Percentiles rank a stretch among this genome's conserved stretches.
phyloP scores from a whole-genome alignment of 257 asterid species.

The Orobanche coerulescens region DNA sequence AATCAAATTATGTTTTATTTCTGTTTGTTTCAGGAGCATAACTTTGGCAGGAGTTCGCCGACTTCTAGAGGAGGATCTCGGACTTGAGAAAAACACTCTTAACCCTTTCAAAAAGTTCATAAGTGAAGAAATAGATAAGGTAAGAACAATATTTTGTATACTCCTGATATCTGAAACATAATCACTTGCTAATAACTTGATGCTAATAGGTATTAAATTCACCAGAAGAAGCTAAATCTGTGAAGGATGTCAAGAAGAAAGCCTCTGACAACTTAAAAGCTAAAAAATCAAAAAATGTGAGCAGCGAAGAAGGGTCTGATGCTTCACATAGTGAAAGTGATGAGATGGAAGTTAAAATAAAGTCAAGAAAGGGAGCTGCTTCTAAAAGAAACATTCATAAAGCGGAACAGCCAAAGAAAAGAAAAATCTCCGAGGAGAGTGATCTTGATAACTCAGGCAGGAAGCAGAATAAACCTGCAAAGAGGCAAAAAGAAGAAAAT shows the following conservation, averaged over 20 bases:
- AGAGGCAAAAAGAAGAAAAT: slow-evolving; percentile 40
- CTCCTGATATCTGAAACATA: slow-evolving; percentile 8
- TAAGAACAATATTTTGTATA: slow-evolving; percentile 20
- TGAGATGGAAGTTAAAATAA: slow-evolving; percentile 29
- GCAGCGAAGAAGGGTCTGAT: slow-evolving; percentile 31
- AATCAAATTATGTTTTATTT: slow-evolving; percentile 10
- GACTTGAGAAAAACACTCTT: slow-evolving; percentile 54
- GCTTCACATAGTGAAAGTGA: slow-evolving; percentile 35
- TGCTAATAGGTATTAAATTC: slow-evolving; percentile 45
- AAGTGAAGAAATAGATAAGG: slow-evolving; percentile 58
- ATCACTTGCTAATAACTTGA: not conserved
- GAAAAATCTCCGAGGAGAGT: slow-evolving; percentile 44
- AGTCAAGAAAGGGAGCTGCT: slow-evolving; percentile 41
- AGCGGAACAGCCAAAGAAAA: slow-evolving; percentile 46
- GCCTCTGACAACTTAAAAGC: slow-evolving; percentile 26
- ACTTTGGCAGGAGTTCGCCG: slow-evolving; percentile 75
- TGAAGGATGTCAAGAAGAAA: slow-evolving; percentile 36
- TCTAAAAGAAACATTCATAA: slow-evolving; percentile 34
- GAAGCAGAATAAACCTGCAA: slow-evolving; percentile 43
- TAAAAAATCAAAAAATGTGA: slow-evolving; percentile 30
- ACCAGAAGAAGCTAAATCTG: slow-evolving; percentile 37
- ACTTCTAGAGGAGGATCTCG: slow-evolving; percentile 84
- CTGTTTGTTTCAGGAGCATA: slow-evolving; percentile 42
- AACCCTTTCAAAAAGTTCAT: slow-evolving; percentile 75
- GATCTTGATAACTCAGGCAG: slow-evolving; percentile 33